These are phyloP conservation scores for Pythium monospermum DNA, from an alignment of 352 stramenopile genomes.

Conservation along the genomic window DNA sequence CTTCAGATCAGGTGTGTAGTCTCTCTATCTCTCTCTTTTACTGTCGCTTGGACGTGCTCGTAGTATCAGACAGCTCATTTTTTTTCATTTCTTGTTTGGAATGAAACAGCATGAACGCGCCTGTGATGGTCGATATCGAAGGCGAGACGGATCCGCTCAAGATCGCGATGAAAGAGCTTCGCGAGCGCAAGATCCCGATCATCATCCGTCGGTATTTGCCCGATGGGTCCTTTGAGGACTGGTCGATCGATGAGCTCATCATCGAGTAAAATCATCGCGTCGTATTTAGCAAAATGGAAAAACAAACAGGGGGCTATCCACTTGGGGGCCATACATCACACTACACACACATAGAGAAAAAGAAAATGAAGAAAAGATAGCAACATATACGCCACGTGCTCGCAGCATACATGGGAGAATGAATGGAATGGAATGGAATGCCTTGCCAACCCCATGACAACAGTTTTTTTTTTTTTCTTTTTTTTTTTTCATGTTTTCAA, in stretches of 20 bases:
- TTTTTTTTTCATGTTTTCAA: background rate
- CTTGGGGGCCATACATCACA: too few relatives aligned
- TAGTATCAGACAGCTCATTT: too few relatives aligned
- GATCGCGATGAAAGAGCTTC: slow-evolving; percentile 99
- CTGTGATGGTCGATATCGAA: slow-evolving; percentile 95
- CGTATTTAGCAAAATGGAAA: slow-evolving; percentile 3
- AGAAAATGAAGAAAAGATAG: slow-evolving; percentile 10
- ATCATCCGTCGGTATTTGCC: slow-evolving; percentile 99
- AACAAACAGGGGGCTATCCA: too few relatives aligned
- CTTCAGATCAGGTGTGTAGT: slow-evolving; percentile 94
- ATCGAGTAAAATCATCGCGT: slow-evolving; percentile 86
- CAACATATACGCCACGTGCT: too few relatives aligned
- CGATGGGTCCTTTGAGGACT: slow-evolving; percentile 99
- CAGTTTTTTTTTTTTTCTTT: background rate
- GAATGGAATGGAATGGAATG: too few relatives aligned
- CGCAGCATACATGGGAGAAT: too few relatives aligned
- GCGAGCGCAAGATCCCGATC: slow-evolving; percentile 99
- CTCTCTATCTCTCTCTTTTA: too few relatives aligned
- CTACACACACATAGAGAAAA: background rate
- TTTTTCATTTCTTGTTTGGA: background rate
- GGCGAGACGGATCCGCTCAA: slow-evolving; percentile 99
- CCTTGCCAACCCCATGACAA: background rate
- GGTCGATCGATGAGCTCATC: slow-evolving; percentile 98
- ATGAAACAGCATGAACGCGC: slow-evolving; percentile 89
- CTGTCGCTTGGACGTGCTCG: too few relatives aligned